Percentiles rank a stretch among this genome's conserved stretches.
Conservation (phyloP, 495 filamentous ascomycete species). For the Chaetomium cochliodes region DNA sequence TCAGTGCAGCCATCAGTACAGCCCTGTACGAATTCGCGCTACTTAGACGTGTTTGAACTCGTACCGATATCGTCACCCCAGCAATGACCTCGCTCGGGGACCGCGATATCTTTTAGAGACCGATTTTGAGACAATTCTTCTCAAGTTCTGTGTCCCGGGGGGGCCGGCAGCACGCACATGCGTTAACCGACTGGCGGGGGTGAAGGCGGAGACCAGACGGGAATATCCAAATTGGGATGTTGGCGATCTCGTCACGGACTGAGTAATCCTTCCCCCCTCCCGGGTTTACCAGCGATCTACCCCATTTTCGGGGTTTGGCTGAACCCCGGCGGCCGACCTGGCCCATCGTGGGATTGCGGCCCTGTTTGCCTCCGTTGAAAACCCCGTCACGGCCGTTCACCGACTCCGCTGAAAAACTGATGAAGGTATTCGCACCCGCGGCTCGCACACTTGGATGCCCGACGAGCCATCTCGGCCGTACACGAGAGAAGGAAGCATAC, state of each 20-base stretch:
- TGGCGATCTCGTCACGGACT: conserved; percentile 16
- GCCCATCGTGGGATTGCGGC: conserved; percentile 1
- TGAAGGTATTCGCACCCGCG: background rate
- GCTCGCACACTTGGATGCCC: too few species aligned
- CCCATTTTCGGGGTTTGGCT: conserved; percentile 21
- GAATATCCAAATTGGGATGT: conserved; percentile 17
- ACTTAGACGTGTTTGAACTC: too few species aligned
- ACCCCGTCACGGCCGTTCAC: too few species aligned
- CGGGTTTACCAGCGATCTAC: conserved; percentile 3
- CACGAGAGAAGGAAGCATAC: too few species aligned
- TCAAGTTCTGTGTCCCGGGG: too few species aligned
- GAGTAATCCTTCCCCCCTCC: conserved; percentile 5
- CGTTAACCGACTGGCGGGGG: background rate
- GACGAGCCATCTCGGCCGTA: too few species aligned
- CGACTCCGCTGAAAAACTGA: background rate
- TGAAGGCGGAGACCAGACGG: conserved; percentile 18
- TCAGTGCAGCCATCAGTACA: too few species aligned
- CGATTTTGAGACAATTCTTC: background rate
- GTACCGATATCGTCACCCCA: too few species aligned
- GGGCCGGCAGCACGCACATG: background rate
- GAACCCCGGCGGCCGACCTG: conserved; percentile 16
- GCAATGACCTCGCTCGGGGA: too few species aligned
- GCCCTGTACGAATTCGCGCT: too few species aligned
- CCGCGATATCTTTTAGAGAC: background rate
- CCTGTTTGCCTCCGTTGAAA: background rate